phyloP scores from a whole-genome alignment of 1,139 yeast species.

The Suhomyces ambrosiae region DNA sequence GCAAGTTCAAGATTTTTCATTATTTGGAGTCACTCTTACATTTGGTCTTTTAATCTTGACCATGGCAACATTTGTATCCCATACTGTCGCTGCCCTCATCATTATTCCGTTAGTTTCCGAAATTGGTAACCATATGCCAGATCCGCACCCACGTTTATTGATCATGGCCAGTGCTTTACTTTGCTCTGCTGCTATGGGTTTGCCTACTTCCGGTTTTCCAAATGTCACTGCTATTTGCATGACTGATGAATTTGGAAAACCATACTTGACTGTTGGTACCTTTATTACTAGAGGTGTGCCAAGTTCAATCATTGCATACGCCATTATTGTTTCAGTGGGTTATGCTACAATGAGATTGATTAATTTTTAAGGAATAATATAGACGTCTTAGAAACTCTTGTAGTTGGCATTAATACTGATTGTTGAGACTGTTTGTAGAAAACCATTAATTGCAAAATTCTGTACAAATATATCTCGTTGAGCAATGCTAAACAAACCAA shows the following conservation, averaged over 20 bases:
- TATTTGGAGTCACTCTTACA: slow-evolving; percentile 62
- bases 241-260: slow-evolving; percentile 70
- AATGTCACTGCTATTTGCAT: slow-evolving; percentile 78
- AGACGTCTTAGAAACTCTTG: neutral
- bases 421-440: too few relatives aligned
- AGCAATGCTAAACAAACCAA: too few relatives aligned
- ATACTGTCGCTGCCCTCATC: slow-evolving; percentile 76
- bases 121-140: slow-evolving; percentile 59
- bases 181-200: slow-evolving; percentile 77
- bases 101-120: slow-evolving; percentile 70
- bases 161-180: slow-evolving; percentile 68
- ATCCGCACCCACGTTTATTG: slow-evolving; percentile 59
- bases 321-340: slow-evolving; percentile 62
- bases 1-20: slow-evolving; percentile 55
- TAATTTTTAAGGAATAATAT: slow-evolving; percentile 29
- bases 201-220: slow-evolving; percentile 78
- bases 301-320: slow-evolving; percentile 58
- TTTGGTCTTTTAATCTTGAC: slow-evolving; percentile 67
- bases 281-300: slow-evolving; percentile 76
- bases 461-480: too few relatives aligned
- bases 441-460: too few relatives aligned
- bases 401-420: too few relatives aligned
- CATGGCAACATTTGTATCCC: slow-evolving; percentile 75
- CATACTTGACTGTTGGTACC: slow-evolving; percentile 64
- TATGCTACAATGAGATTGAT: slow-evolving; percentile 62